These are phyloP conservation scores for Paracoccidioides brasiliensis DNA, from an alignment of 2,329 filamentous ascomycete species.

Conservation along the genomic window DNA sequence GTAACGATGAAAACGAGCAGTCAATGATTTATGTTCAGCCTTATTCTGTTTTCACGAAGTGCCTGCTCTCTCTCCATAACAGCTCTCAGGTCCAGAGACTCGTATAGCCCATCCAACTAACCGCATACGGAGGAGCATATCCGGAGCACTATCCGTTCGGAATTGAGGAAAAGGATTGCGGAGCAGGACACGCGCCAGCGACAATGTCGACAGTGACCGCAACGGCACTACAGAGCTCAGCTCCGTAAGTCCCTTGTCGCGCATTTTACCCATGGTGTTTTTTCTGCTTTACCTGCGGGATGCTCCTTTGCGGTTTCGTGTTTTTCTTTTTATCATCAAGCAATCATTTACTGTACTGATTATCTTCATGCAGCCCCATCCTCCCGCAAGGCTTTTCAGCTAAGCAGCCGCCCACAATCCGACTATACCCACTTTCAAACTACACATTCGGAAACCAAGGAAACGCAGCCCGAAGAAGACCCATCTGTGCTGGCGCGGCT, in stretches of 20 bases:
- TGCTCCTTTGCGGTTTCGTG: neutral
- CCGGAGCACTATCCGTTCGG: neutral
- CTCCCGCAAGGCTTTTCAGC: constrained; percentile 73
- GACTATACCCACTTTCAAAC: constrained; percentile 88
- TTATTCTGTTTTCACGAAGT: neutral
- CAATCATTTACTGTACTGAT: constrained; percentile 3
- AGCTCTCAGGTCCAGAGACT: neutral
- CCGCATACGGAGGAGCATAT: neutral
- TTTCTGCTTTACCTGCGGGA: neutral
- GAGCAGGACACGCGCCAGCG: neutral
- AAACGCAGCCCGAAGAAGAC: constrained; percentile 95
- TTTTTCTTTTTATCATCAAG: neutral
- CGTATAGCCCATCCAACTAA: neutral
- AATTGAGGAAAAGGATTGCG: neutral
- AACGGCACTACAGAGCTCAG: constrained; percentile 60
- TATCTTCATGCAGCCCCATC: constrained; percentile 42
- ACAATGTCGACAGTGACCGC: constrained; percentile 75
- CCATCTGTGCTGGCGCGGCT: constrained; percentile 86
- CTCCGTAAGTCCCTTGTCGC: constrained; percentile 39
- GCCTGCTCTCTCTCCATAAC: neutral
- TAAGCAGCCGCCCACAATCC: constrained; percentile 80
- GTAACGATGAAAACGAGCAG: neutral
- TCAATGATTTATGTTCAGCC: neutral
- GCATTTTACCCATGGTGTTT: neutral
- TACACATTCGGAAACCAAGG: constrained; percentile 97